Base-by-base conservation (phyloP, 1,284 basidiomycete species). In the Cryptococcus amylolentus region DNA sequence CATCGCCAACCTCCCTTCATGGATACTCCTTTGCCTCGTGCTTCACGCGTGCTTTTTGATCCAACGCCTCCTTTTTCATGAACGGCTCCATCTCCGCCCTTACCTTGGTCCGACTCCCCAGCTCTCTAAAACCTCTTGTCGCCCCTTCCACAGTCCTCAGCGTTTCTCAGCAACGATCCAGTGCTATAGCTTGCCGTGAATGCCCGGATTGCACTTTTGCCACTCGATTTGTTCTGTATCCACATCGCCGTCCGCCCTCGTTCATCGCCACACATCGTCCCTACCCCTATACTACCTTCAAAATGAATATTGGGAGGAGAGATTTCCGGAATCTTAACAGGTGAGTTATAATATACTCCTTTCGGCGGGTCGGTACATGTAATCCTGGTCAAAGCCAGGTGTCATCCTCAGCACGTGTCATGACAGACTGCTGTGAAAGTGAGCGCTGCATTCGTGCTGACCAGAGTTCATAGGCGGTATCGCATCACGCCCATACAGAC, bases 401-500 rank as follows among this genome's bases (percentile, higher is more conserved):
- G 18, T 26, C 42, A 44, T 44, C 23, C 23, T 23, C 20, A 26
- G 12, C 42, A 26, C 8, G 18, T 44, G 23, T 26, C 8, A n/a
- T 14, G 37, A 35, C n/a, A 38, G 23, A 23, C 23, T 23, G 23
- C 26, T 23, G 39, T 27, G 27, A 44, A 8, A 43, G 37, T 26
- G 20, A 9, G 45, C 28, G n/a, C 38, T 28, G 16, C 13, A 28
- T 18, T 5, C 14, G 5, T 14, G 45, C 49, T 53, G 52, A 53
- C 28, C 7, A 40, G 39, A n/a, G 5, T 35, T 44, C 28, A n/a
- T 49, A 75, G 72, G 56, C 69, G 65, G 35, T 75, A 75, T 53
- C 64, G 69, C n/a, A 75, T 75, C 41, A 75, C 72, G 23, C 71
- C 71, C n/a, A 75, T 91, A 42, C 90, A 93, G 69, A 85, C 91